phyloP scores from a whole-genome alignment of 2,329 filamentous ascomycete genomes.

The Elsinoe ampelina region DNA sequence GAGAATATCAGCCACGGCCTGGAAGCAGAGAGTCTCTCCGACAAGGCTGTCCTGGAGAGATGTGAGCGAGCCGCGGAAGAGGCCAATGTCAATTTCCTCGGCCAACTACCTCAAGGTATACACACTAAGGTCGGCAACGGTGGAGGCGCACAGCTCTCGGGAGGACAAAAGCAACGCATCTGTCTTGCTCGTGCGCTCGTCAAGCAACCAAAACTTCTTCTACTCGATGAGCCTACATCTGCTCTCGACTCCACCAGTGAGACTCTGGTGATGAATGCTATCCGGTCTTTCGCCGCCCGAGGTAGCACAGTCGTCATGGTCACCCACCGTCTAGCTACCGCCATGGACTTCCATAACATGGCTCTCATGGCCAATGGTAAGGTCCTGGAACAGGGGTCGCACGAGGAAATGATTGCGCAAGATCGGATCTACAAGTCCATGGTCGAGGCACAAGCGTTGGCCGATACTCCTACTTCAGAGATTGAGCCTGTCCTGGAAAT shows the following conservation, averaged over 20 bases:
- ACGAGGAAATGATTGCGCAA: conserved; percentile 40
- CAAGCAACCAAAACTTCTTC: conserved; percentile 35
- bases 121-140: conserved; percentile 36
- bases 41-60: conserved; percentile 21
- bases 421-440: conserved; percentile 16
- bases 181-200: conserved; percentile 40
- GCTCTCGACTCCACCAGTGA: conserved; percentile 38
- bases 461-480: background rate
- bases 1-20: conserved; percentile 38
- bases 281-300: conserved; percentile 32
- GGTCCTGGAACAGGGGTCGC: conserved; percentile 54
- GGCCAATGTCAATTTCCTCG: conserved; percentile 37
- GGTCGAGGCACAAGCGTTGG: conserved; percentile 15
- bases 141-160: conserved; percentile 31
- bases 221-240: conserved; percentile 40
- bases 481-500: background rate
- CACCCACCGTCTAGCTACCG: conserved; percentile 66
- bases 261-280: conserved; percentile 34
- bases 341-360: conserved; percentile 71
- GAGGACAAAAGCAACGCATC: conserved; percentile 39
- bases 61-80: conserved; percentile 28
- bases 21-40: conserved; percentile 17
- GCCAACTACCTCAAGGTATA: conserved; percentile 36
- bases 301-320: conserved; percentile 60
- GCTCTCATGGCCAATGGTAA: conserved; percentile 63